Base-by-base conservation (phyloP, 192 early-diverging fungal genomes). In the Spinellus fusiger region DNA sequence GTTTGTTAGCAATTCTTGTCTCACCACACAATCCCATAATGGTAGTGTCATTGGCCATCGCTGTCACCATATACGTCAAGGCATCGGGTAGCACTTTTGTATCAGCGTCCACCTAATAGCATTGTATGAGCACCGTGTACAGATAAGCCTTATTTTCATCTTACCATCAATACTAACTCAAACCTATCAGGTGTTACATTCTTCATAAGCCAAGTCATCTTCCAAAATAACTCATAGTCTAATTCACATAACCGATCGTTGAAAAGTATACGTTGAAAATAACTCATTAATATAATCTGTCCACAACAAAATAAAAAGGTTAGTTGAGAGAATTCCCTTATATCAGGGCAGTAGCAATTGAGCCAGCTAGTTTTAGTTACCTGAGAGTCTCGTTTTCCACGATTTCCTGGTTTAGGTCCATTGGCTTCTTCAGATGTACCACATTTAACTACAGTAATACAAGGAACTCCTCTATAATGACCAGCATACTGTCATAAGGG, bases 1-100 rank as follows among this genome's bases (percentile, higher is more conserved):
- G 68, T 76, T 97, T 95, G 80, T 98, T 98, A 27, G 87, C 92
- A 70, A 98, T 96, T 68, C 92, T 78, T 23, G 96, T 98, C 71
- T 98, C 96, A 31, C 96, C 96, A 74, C 96, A 98, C 29, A 97
- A 77, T 5, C 96, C 96, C 91, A 98, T 96, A 66, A 98, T 91
- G 8, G 77, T 77, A 26, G 77, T 75, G 77, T 98, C 93, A 65
- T 92, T 93, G 55, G 86, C 83, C 91, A 98, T 93, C n/a, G 89
- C 90, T 48, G 85, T 84, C 28, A 96, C 89, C 86, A 98, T 93
- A 59, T 88, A 83, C 18, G 76, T 77, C 48, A 98, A 75, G 29
- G 91, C 86, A 63, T 90, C 86, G 1, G 81, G 75, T 50, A 85
- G 78, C 23, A 95, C 89, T 59, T 78, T 75, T 23, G 93, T 97